Base-by-base conservation (phyloP, 2,329 filamentous ascomycete species). In the Ilyonectria mors-panacis region DNA sequence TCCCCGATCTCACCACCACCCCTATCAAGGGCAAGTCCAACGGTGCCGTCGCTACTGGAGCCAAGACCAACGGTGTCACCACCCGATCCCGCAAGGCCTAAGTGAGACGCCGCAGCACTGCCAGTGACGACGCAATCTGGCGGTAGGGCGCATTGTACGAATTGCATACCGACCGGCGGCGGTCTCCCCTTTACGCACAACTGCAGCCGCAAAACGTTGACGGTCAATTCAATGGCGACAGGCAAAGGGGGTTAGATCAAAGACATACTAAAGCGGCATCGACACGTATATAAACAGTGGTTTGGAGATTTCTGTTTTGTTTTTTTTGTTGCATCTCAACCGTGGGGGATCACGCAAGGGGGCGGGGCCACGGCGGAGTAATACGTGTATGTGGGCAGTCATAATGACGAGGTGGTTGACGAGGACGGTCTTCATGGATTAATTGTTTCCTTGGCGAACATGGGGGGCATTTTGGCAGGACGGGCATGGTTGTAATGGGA, bases 1-100 rank as follows among this genome's bases (percentile, higher is more conserved):
- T 96, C 58, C 93, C 95, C 75, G 94, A 97, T 81, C 94, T 85
- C 79, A 80, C 83, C 82, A 85, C 88, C 66, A 88, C 89, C 42
- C 75, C 71, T 21, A 57, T 72, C 59, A 77, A 76, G 70, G 61
- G 68, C 50, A 85, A 86, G 66, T 80, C 85, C 81, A 83, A 86
- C 78, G 83, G 86, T 60, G 83, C 86, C 82, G 86, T 83, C 67
- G 78, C 85, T 69, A 88, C 87, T 56, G 86, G 86, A 53, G 81
- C 83, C 73, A 88, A 86, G 82, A 80, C 87, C 72, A 92, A 87
- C 77, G 90, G 89, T 71, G 82, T 86, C 68, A 86, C 86, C 65
- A 90, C 91, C 55, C 86, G 92, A 74, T 93, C 90, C 73, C 89
- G 92, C 78, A 93, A 93, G 87, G 92, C 91, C 60, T 82, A 80